Base-by-base conservation (phyloP, 2,329 filamentous ascomycete species). In the Aspergillus proliferans region DNA sequence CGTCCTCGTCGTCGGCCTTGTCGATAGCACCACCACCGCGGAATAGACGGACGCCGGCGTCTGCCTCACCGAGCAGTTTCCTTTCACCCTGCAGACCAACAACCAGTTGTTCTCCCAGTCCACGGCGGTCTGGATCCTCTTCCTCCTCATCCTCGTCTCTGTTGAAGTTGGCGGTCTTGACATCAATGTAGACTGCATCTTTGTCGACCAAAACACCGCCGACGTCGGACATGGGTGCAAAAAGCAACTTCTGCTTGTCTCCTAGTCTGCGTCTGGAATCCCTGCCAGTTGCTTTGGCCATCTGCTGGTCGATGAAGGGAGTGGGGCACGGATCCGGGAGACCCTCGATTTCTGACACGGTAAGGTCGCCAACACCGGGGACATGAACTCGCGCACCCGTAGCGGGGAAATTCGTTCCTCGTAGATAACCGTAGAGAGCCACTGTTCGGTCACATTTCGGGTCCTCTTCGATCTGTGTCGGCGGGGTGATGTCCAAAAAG, bases 201-300 rank as follows among this genome's bases (percentile, higher is more conserved):
- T 95, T 95, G 58, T 98, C 93, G 46, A 98, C 92, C 65, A 97
- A 84, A 10, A 98, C 82, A 61, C 93, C 93, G 56, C 91, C 94
- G 30, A 95, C 90, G 70, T 98, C 93, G 22, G 91, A 95, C 92
- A 98, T 97, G 30, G 93, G 94, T 2, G 93, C 94, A 69, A 96
- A 94, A 4, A 98, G 75, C 59, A 94, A 83, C 73, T 96, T 96
- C 65, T 98, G 92, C 71, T 97, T 98, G 65, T 98, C 93, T 28
- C 94, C 93, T 12, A 98, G 73, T 49, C 91, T 80, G 62, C 85
- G 83, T 55, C 90, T 78, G 38, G 85, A 85, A 30, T 84, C 84
- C 69, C 95, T 95, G 3, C 92, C 92, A 0, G 85, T 84, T 2
- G 83, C 82, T 65, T 95, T 95, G 36, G 88, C 88, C 38, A 91